Conservation (phyloP, 306 rosid genomes). For the Prunus dulcis region DNA sequence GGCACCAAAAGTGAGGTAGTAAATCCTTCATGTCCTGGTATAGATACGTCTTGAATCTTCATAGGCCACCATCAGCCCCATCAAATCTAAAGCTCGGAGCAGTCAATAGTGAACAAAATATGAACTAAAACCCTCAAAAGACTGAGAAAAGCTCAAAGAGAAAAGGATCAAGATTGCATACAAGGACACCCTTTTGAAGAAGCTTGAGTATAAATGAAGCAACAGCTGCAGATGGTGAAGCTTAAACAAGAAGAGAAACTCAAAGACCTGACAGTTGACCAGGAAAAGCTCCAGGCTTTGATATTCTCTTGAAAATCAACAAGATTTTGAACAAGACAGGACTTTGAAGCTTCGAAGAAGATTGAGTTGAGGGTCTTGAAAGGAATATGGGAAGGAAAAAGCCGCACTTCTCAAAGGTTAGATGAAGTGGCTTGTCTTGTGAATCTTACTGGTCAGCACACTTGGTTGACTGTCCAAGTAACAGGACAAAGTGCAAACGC, state of each 20-base stretch:
- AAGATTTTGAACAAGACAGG: constrained; percentile 2
- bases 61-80: constrained; percentile 10
- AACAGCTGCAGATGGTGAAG: constrained; percentile 15
- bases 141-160: background rate
- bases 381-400: background rate
- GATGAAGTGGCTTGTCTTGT: background rate
- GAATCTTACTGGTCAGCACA: background rate
- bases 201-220: background rate
- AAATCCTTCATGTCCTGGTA: background rate
- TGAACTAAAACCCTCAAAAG: background rate
- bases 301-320: constrained; percentile 6
- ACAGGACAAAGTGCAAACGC: background rate
- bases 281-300: background rate
- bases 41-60: background rate
- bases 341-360: constrained; percentile 16
- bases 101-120: background rate
- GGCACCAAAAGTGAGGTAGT: background rate
- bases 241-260: constrained; percentile 14
- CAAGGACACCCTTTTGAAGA: constrained; percentile 5
- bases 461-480: constrained; percentile 12
- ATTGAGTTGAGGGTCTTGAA: background rate
- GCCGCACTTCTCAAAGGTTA: background rate
- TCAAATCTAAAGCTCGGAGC: background rate
- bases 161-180: constrained; percentile 8
- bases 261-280: constrained; percentile 17